These are phyloP conservation scores for Solanum dulcamara DNA, from an alignment of 257 asterid genomes.

Conservation along the genomic window DNA sequence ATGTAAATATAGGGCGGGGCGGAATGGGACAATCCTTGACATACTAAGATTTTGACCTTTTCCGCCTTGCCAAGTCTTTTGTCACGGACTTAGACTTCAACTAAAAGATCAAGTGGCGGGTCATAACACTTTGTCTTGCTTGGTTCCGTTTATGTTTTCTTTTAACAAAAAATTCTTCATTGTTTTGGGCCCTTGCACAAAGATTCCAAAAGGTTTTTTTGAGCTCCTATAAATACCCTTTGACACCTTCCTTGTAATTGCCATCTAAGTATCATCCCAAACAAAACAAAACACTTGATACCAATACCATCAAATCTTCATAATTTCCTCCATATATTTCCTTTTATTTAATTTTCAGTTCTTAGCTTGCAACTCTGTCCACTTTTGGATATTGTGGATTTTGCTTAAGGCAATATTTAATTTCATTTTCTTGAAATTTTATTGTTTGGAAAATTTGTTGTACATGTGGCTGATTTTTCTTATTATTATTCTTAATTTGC, in stretches of 20 bases:
- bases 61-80: too few relatives aligned
- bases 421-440: not conserved
- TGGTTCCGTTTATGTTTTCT: not conserved
- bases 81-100: too few relatives aligned
- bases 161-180: constrained; percentile 3
- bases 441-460: not conserved
- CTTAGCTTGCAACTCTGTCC: constrained; percentile 4
- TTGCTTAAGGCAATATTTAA: constrained; percentile 15
- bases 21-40: not conserved
- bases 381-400: constrained; percentile 32
- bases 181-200: constrained; percentile 21
- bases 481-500: constrained; percentile 2
- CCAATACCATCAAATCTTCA: not conserved
- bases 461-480: not conserved
- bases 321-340: not conserved
- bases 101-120: too few relatives aligned
- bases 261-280: constrained; percentile 15
- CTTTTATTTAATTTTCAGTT: not conserved
- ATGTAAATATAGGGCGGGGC: not conserved
- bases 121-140: too few relatives aligned
- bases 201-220: constrained; percentile 22
- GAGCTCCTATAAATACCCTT: constrained; percentile 49
- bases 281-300: constrained; percentile 2
- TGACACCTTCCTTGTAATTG: constrained; percentile 21
- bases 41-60: not conserved